Base-by-base conservation (phyloP, 352 stramenopile genomes). In the Pythium aphanidermatum region DNA sequence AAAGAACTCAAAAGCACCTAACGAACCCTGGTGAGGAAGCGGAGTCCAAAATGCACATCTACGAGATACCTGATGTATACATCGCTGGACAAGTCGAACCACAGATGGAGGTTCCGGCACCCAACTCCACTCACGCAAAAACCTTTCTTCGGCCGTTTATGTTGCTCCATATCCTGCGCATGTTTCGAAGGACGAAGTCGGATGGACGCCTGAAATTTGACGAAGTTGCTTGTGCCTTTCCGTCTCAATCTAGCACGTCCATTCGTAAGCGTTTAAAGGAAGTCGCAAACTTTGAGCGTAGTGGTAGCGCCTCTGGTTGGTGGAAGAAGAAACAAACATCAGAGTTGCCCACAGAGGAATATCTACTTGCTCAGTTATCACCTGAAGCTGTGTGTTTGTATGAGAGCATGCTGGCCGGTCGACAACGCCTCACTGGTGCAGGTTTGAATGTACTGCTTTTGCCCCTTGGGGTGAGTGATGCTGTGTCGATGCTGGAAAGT, bases 221-320 rank as follows among this genome's bases (percentile, higher is more conserved):
- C 48, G 77, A 90, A 38, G 83, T 90, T 55, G 68, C 73, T 10
- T 68, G 74, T 35, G 73, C 74, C 30, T 90, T 90, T 39, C 77
- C 77, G 0, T 87, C 84, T 47, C 74, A 90, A 31, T 87, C 74
- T n/a, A 63, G 72, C 23, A 90, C 78, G 17, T 73, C 78, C 25
- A 87, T 87, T 37, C 73, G 78, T 12, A 90, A 87, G 51, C 78
- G 75, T 8, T 87, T 90, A 75, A 86, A 90, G 46, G 78, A 90
- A 55, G 75, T 90, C 20, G 78, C 78, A 25, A 90, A 71, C 2
- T 90, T 90, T 42, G 75, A 90, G 44, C 75, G 74, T 38, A 75
- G 78, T 46, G 78, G 78, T 35, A 87, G 83, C 42, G 78, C 86
- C 42, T 85, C 73, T 1, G 74, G 78, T 5, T 90, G 75, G 78